Base-by-base conservation (phyloP, 176 grass and related monocot species). In the Coix lacrymajobi region DNA sequence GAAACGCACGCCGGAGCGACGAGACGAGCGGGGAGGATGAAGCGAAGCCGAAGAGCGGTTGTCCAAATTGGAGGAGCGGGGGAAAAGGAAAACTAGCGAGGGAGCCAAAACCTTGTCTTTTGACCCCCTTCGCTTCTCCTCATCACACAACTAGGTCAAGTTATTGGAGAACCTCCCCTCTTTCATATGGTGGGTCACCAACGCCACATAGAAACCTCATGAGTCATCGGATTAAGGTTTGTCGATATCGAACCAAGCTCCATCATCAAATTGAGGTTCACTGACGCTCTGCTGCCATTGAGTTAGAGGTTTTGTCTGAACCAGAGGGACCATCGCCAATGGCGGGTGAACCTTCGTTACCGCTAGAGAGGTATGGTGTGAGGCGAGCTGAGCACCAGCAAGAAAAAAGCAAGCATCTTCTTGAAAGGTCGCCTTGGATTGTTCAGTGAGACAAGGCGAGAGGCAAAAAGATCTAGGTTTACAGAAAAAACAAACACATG, bases 41-140 rank as follows among this genome's bases (percentile, higher is more conserved):
- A 49, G 4, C 58, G 25, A 29, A 28, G 12, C 11, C 22, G 22
- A 57, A 8, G 54, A 54, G 51, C 19, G 8, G 51, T 24, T 57
- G 54, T 73, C 67, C 67, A 44, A 71, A 71, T 71, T 71, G 68
- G 68, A 68, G 19, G 65, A 71, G 68, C 38, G 68, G 68, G 67
- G 38, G 37, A 54, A 38, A 40, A 39, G 38, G 37, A 54, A 38
- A 40, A 39, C 36, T 0, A 20, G 10, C 36, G 11, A 11, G 32
- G 20, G 3, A 3, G 1, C 37, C 67, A 11, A 69, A 69, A 40
- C 19, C 20, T 1, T 10, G 7, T 37, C 65, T 9, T n/a, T 24
- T 54, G 19, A 8, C 49, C 4, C 17, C 17, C 46, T 49, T 49
- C 2, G 46, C 4, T 16, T 49, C 48, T 51, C 8, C 5, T 54